Conservation (phyloP, 2,329 filamentous ascomycete species). For the Graphiopsis chlorocephala region DNA sequence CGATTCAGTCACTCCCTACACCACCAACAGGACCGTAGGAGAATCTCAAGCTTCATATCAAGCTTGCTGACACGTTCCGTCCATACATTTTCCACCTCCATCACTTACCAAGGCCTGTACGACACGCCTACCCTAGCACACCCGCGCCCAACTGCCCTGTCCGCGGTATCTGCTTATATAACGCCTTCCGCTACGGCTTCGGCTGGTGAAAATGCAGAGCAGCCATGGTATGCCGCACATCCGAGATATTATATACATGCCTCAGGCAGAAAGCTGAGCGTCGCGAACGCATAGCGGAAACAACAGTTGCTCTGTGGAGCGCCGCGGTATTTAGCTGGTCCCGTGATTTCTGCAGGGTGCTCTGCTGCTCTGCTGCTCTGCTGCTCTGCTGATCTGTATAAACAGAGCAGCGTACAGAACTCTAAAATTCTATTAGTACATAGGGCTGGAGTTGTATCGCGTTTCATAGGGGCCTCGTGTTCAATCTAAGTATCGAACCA, state of each 20-base stretch:
- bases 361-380: background rate
- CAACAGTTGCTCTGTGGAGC: background rate
- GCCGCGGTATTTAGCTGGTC: background rate
- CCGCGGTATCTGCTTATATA: background rate
- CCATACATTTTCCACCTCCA: background rate
- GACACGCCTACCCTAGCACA: background rate
- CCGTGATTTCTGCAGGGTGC: background rate
- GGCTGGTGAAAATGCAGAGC: background rate
- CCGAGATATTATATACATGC: background rate
- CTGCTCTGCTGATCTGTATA: background rate
- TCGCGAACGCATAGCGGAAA: background rate
- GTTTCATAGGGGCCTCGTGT: background rate
- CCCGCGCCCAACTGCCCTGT: background rate
- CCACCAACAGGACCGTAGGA: background rate
- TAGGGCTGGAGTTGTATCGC: background rate
- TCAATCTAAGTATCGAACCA: background rate
- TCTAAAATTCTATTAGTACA: background rate
- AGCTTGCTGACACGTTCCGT: background rate
- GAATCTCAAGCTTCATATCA: background rate
- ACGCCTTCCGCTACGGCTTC: background rate
- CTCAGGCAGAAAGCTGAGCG: background rate
- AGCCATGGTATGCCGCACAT: background rate
- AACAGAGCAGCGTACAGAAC: background rate
- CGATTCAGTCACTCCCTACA: background rate
- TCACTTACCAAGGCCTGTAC: background rate